Evolutionary conservation across 106 monocot species (phyloP).

Genomic region (Allium cepa): DNA sequence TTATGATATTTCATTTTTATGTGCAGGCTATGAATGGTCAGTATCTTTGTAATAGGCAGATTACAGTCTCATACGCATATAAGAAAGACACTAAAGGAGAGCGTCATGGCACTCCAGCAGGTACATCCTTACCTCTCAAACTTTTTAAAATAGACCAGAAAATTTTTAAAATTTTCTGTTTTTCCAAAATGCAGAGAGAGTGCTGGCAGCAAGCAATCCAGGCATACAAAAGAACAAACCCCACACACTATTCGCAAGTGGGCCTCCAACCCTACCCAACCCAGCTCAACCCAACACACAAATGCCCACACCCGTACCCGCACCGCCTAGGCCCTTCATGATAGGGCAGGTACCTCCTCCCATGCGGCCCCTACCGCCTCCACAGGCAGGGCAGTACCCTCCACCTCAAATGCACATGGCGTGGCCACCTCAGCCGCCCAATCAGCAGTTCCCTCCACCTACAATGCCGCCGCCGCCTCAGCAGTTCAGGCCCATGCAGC

Average conservation of each 20-base stretch:
- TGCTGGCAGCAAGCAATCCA: slow-evolving; percentile 86
- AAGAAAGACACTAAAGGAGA: slow-evolving; percentile 99
- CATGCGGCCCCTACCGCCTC: slow-evolving; percentile 42
- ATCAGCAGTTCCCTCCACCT: slow-evolving; percentile 15
- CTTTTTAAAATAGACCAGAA: neutral
- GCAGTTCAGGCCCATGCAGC: slow-evolving; percentile 36
- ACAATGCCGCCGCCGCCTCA: slow-evolving; percentile 32
- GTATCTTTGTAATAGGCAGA: slow-evolving; percentile 87
- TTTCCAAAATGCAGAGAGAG: slow-evolving; percentile 45
- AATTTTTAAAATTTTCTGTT: no score
- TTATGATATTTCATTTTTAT: neutral
- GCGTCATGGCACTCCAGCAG: slow-evolving; percentile 95
- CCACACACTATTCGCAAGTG: slow-evolving; percentile 89
- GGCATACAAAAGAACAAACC: slow-evolving; percentile 60
- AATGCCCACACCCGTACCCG: slow-evolving; percentile 29
- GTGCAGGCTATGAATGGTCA: slow-evolving; percentile 91
- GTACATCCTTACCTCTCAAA: slow-evolving; percentile 14
- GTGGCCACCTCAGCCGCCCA: slow-evolving; percentile 46
- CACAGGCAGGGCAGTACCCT: slow-evolving; percentile 29
- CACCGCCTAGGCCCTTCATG: slow-evolving; percentile 43
- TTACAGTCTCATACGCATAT: slow-evolving; percentile 92
- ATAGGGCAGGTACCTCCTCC: slow-evolving; percentile 7
- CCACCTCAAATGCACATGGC: slow-evolving; percentile 58
- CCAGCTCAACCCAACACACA: slow-evolving; percentile 21
- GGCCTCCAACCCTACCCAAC: slow-evolving; percentile 66